Evolutionary conservation across 345 rosid genomes (phyloP), one percentile per base, ranked within the genome.

Genomic region (Firmiana major): DNA sequence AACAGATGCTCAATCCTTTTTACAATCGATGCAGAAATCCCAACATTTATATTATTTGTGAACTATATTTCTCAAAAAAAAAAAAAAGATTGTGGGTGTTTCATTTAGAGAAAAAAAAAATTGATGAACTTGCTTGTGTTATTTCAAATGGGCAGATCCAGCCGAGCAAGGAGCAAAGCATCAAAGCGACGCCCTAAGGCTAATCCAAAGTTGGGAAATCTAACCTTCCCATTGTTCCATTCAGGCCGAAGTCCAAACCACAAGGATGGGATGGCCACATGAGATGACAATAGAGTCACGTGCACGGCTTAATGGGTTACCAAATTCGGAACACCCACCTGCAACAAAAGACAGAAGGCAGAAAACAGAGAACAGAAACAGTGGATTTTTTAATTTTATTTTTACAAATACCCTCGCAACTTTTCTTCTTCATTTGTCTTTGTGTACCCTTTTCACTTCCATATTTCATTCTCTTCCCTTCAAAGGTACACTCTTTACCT

Each of bases 231-330:
- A 54, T 7, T 2, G 34, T 31, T 31, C 34, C 34, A 3, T 31
- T 31, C 34, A 2, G 34, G 1, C 22, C 59, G 0, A 54, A 54
- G 5, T 6, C 19, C 48, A 59, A 78, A 81, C 80, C 82, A 75
- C 75, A 83, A 78, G 84, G 6, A 59, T 75, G 65, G 84, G 6
- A 59, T 75, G 65, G 16, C 63, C 84, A 81, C 84, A 81, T 81
- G 87, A 80, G 59, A 28, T 21, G 80, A 73, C 74, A 57, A 65
- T 24, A 28, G 67, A 51, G 81, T 42, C 84, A 81, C 84, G 87
- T 81, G 87, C 77, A 54, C 54, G 24, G 26, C 71, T 68, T 43
- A 53, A 67, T 46, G 49, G 79, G 70, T 16, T 54, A 81, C 60
- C 81, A 64, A 68, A 72, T 22, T 22, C 60, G 53, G 9, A 43